Conservation (phyloP, 208 protist genomes). For the Trypanosoma cruzi region DNA sequence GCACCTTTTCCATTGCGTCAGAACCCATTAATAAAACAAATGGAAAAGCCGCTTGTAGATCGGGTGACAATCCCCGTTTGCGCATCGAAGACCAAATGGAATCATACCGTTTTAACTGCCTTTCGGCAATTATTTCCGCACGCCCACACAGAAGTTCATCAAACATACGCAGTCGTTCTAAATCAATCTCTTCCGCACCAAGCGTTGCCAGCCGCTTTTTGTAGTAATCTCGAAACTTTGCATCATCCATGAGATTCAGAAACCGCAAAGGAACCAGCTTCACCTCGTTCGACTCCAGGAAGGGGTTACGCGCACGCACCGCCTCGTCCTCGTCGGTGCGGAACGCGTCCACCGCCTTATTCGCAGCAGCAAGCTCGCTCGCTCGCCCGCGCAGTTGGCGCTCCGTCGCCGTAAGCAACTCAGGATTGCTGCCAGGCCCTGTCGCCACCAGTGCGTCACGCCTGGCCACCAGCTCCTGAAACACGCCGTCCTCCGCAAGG, state of each 20-base stretch:
- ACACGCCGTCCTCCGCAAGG: slow-evolving; percentile 35
- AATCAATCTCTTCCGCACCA: slow-evolving; percentile 45
- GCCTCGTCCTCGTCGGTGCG: slow-evolving; percentile 59
- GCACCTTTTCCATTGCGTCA: not conserved
- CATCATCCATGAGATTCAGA: slow-evolving; percentile 40
- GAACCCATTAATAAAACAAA: not conserved
- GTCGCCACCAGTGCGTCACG: slow-evolving; percentile 12
- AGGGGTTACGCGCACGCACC: slow-evolving; percentile 62
- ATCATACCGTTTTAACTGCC: not conserved
- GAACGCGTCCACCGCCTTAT: slow-evolving; percentile 42
- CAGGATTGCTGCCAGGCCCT: slow-evolving; percentile 2
- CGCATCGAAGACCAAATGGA: not conserved
- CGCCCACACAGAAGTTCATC: slow-evolving; percentile 64
- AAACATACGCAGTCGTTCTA: slow-evolving; percentile 57
- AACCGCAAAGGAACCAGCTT: slow-evolving; percentile 43
- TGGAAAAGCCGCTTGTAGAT: not conserved
- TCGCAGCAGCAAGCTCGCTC: slow-evolving; percentile 23
- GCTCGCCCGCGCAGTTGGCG: slow-evolving; percentile 25
- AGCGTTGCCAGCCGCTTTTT: slow-evolving; percentile 44
- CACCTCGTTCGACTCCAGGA: slow-evolving; percentile 47
- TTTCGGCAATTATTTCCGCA: slow-evolving; percentile 25
- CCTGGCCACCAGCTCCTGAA: slow-evolving; percentile 31
- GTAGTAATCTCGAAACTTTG: slow-evolving; percentile 38
- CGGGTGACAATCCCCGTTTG: not conserved
- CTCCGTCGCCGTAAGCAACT: slow-evolving; percentile 29